These are phyloP conservation scores for Brassica balearica DNA, from an alignment of 441 rosid genomes.

Conservation along the genomic window DNA sequence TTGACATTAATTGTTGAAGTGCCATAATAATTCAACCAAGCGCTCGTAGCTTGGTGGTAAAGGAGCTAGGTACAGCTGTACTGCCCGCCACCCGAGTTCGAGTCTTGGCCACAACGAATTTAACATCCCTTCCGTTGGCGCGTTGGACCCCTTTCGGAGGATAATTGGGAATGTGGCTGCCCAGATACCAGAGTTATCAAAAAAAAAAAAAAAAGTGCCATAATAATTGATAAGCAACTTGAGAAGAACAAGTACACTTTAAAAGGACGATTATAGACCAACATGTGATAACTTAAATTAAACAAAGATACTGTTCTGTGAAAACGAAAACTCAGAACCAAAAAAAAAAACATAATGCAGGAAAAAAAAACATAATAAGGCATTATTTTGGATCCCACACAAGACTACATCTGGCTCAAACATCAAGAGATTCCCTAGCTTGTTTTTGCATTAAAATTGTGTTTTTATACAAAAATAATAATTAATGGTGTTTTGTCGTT, in stretches of 20 bases:
- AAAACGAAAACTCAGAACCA: constrained; percentile 23
- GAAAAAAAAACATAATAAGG: background rate
- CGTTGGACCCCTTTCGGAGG: too few species aligned
- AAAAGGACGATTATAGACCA: constrained; percentile 28
- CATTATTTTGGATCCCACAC: constrained; percentile 45
- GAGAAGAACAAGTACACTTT: background rate
- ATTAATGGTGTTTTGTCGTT: constrained; percentile 31
- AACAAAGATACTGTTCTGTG: constrained; percentile 33
- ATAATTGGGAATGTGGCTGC: too few species aligned
- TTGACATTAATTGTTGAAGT: constrained; percentile 34
- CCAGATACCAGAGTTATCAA: too few species aligned
- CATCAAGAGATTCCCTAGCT: constrained; percentile 46
- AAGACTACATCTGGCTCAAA: constrained; percentile 41
- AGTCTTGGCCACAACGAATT: too few species aligned
- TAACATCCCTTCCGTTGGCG: too few species aligned
- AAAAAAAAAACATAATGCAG: background rate
- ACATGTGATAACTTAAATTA: constrained; percentile 22
- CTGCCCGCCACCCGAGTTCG: too few species aligned
- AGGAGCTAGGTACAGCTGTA: too few species aligned
- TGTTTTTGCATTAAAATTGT: constrained; percentile 8
- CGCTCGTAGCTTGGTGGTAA: too few species aligned
- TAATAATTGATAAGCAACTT: background rate
- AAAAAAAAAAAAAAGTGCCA: background rate
- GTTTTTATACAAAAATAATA: background rate
- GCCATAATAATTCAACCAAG: background rate